Base-by-base conservation (phyloP, 768 basidiomycete species). In the Serendipita sp. region DNA sequence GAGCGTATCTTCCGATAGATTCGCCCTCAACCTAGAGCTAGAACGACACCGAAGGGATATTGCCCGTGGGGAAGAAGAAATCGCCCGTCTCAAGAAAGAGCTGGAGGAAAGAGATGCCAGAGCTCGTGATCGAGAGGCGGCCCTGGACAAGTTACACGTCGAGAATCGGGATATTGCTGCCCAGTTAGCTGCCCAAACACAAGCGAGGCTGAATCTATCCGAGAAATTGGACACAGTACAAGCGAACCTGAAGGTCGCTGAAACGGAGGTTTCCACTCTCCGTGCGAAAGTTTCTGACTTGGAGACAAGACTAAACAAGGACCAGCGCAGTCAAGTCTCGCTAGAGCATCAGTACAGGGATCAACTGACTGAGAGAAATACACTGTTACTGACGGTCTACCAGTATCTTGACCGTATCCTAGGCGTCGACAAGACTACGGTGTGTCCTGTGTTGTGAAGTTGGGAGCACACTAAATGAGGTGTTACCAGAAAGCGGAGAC, bases 341-440 rank as follows among this genome's bases (percentile, higher is more conserved):
- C 82, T 84, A 2, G 92, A 95, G 72, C 81, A 75, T 61, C 85
- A 90, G 72, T 92, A 89, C 70, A 79, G 93, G 28, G 90, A 95
- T 73, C 94, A 97, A 74, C 72, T 95, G 34, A 92, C 90, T 17
- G 95, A 97, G 76, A 78, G 92, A 62, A 96, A 93, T 71, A 93
- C 91, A 26, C 77, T 97, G 31, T 75, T 97, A 61, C 75, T 96
- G 67, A 91, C 90, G 5, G 89, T 96, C 28, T 96, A 91, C 72
- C 92, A 96, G 73, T 93, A 94, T 70, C 81, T 95, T 78, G 94
- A 96, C 68, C 89, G 87, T 76, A 91, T 96, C 66, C 77, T 94
- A 17, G 92, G 92, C 0, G 85, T 90, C 22, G 89, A 92, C 70
- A 90, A 86, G 77, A 86, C 85, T 0, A 83, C 86, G 42, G 88